A percentile compares a stretch with the other conserved stretches of the same genome.
Conservation (phyloP, 1,139 yeast genomes). For the Hyphopichia pseudoburtonii region DNA sequence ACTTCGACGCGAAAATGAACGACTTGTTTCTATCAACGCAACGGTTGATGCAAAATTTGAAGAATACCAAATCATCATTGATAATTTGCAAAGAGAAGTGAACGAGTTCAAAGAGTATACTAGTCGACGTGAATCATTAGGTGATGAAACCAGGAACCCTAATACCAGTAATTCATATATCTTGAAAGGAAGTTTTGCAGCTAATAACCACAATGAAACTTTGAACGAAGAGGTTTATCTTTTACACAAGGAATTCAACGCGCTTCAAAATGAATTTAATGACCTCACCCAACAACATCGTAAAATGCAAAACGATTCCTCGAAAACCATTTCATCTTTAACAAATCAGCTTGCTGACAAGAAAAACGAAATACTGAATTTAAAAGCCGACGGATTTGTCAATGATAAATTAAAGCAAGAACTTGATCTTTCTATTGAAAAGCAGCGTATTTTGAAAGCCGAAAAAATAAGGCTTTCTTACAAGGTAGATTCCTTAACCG, state of each 20-base stretch:
- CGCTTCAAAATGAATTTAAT: constrained; percentile 21
- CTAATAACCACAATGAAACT: constrained; percentile 7
- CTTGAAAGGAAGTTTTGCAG: background rate
- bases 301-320: constrained; percentile 24
- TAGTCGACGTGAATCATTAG: constrained; percentile 6
- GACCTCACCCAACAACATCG: constrained; percentile 21
- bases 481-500: constrained; percentile 37
- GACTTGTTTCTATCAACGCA: constrained; percentile 13
- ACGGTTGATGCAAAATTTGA: constrained; percentile 26
- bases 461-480: constrained; percentile 49
- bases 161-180: background rate
- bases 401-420: constrained; percentile 37
- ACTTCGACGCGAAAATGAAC: constrained; percentile 21
- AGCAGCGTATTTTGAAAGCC: constrained; percentile 47
- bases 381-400: constrained; percentile 21
- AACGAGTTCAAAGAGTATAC: constrained; percentile 20
- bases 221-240: constrained; percentile 22
- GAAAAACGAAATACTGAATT: constrained; percentile 23
- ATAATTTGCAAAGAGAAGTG: constrained; percentile 33
- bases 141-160: constrained; percentile 12
- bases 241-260: constrained; percentile 8
- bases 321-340: constrained; percentile 27
- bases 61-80: constrained; percentile 32
- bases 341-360: constrained; percentile 28
- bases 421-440: constrained; percentile 44